phyloP scores from a whole-genome alignment of 371 early-diverging fungal genomes.

The Mucor velutinosus region DNA sequence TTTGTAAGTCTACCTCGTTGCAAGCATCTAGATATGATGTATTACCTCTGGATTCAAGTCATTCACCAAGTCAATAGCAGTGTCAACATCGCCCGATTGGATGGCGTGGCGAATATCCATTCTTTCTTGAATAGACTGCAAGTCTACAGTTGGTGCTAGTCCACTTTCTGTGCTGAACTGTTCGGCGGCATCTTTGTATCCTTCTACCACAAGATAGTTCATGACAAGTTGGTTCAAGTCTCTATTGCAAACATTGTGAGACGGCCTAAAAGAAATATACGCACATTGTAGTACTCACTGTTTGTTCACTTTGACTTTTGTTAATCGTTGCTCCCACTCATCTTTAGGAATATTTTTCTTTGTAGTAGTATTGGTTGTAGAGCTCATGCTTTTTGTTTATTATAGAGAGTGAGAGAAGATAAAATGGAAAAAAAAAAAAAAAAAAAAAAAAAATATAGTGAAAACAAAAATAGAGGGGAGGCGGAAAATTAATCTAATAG shows the following conservation, averaged over 20 bases:
- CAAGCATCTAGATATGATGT: no score
- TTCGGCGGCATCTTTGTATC: conserved; percentile 97
- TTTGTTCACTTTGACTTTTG: conserved; percentile 65
- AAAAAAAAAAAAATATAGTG: neutral
- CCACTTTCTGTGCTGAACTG: conserved; percentile 89
- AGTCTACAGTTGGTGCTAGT: conserved; percentile 74
- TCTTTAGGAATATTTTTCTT: conserved; percentile 58
- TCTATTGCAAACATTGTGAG: conserved; percentile 31
- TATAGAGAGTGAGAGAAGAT: neutral
- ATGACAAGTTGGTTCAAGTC: conserved; percentile 94
- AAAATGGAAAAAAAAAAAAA: conserved; percentile 1
- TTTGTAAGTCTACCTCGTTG: no score
- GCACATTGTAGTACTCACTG: conserved; percentile 47
- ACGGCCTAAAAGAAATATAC: neutral
- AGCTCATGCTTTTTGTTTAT: conserved; percentile 3
- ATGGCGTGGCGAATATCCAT: conserved; percentile 93
- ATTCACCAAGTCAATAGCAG: conserved; percentile 94
- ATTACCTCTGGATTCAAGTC: conserved; percentile 94
- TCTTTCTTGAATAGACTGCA: conserved; percentile 90
- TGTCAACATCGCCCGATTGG: conserved; percentile 86
- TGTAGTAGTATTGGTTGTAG: neutral
- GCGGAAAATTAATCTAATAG: conserved; percentile 20
- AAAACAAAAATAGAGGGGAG: neutral
- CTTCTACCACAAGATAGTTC: conserved; percentile 98
- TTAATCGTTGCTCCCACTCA: conserved; percentile 65